Evolutionary conservation across 345 rosid genomes (phyloP).

Genomic region (Erysimum cheiranthoides): DNA sequence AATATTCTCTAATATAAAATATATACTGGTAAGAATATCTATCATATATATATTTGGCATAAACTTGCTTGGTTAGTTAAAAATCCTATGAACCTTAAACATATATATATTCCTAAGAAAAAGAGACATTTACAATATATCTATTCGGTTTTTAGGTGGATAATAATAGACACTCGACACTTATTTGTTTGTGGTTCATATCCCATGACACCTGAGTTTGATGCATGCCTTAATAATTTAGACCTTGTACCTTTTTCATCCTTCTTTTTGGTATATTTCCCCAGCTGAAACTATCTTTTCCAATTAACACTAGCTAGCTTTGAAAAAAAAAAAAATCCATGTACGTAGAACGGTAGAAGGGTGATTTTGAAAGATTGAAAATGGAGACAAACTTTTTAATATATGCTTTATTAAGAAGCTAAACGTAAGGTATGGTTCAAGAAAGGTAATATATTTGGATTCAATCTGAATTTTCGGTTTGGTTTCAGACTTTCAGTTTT

Average conservation of each 20-base stretch:
- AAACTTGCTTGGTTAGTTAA: constrained; percentile 14
- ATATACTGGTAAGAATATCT: neutral
- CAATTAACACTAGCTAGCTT: neutral
- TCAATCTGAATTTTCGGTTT: neutral
- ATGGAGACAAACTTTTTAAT: neutral
- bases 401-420: neutral
- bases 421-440: neutral
- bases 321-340: neutral
- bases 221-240: neutral
- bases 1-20: neutral
- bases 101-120: neutral
- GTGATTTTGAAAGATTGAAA: neutral
- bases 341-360: too few relatives aligned
- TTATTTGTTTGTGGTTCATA: neutral
- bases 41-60: neutral
- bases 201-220: neutral
- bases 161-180: neutral
- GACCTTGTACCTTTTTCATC: neutral
- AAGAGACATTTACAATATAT: constrained; percentile 15
- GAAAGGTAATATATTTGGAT: neutral
- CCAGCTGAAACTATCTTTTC: neutral
- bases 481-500: too few relatives aligned
- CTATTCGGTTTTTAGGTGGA: neutral
- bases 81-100: neutral
- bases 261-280: neutral